These are phyloP conservation scores for Podospora appendiculata DNA, from an alignment of 495 filamentous ascomycete species.

Conservation along the genomic window DNA sequence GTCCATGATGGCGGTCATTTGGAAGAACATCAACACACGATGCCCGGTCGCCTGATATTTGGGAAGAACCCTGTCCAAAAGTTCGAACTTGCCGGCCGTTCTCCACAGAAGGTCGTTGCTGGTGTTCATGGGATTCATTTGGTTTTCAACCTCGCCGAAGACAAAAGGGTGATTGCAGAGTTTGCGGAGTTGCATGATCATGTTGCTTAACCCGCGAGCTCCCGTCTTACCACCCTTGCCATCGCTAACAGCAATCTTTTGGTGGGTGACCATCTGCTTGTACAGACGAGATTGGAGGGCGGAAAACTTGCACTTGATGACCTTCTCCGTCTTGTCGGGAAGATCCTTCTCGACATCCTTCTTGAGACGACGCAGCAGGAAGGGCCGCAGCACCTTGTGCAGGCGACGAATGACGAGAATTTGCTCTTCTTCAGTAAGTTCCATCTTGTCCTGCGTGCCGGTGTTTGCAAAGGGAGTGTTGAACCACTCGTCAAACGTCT, in stretches of 20 bases:
- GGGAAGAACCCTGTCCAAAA: slow-evolving; percentile 84
- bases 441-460: slow-evolving; percentile 96
- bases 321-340: slow-evolving; percentile 96
- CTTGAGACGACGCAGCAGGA: slow-evolving; percentile 96
- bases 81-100: slow-evolving; percentile 93
- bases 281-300: slow-evolving; percentile 88
- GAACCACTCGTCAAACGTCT: slow-evolving; percentile 99
- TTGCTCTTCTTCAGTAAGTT: slow-evolving; percentile 97
- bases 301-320: slow-evolving; percentile 98
- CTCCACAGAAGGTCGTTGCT: slow-evolving; percentile 95
- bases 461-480: slow-evolving; percentile 99
- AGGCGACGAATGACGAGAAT: slow-evolving; percentile 96
- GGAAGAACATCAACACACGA: slow-evolving; percentile 98
- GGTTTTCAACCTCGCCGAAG: slow-evolving; percentile 93
- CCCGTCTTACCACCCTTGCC: slow-evolving; percentile 93
- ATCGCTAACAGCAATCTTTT: slow-evolving; percentile 88
- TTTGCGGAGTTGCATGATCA: slow-evolving; percentile 99
- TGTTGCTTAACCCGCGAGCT: slow-evolving; percentile 94
- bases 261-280: slow-evolving; percentile 91
- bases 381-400: slow-evolving; percentile 94
- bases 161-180: slow-evolving; percentile 99
- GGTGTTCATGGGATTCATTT: slow-evolving; percentile 82
- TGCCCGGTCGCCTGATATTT: slow-evolving; percentile 87
- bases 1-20: slow-evolving; percentile 99
- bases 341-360: slow-evolving; percentile 99